Base-by-base conservation (phyloP, 106 monocot genomes). In the Dactylorhiza incarnata region DNA sequence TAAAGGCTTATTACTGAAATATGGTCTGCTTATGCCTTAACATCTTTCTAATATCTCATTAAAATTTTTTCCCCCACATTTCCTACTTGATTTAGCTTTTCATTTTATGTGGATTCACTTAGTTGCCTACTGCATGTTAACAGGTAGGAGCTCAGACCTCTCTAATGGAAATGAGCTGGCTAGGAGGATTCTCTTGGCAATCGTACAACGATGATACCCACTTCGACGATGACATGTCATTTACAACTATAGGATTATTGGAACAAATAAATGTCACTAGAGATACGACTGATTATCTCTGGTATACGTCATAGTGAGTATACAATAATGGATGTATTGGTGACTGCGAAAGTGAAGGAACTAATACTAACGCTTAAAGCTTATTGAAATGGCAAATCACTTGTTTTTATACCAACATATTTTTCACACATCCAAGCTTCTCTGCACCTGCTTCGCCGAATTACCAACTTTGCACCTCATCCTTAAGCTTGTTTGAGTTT, bases 261-360 rank as follows among this genome's bases (percentile, higher is more conserved):
- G 97, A 99, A 67, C 97, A 99, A 74, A 75, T 99, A 74, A 91
- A 85, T 78, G 81, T 91, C 20, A 99, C 97, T 7, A 84, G 97
- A 81, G 97, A 99, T 90, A 76, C 19, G 45, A 88, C 94, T 66
- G 97, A 99, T 80, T 99, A 99, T 82, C 79, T 99, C 43, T 99
- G 97, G 97, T 99, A 99, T 80, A 91, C 84, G 5, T 94, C 97
- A 72, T 84, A 91, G 97, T 99, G 73, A 89, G 97, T 87, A 84
- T 24, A 22, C 6, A 20, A 22, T 59, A 59, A 66, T 66, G 66
- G 0, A 0, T 37, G 37, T 37, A 37, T 37, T 37, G 37, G 37
- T 2, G 37, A 37, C 37, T 1, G 37, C 37, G 1, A 37, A 37
- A 37, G 1, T 1, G 37, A 3, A 37, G 37, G 37, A 37, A 0